phyloP scores from a whole-genome alignment of 768 basidiomycete genomes.

The Lenzites betulinus region DNA sequence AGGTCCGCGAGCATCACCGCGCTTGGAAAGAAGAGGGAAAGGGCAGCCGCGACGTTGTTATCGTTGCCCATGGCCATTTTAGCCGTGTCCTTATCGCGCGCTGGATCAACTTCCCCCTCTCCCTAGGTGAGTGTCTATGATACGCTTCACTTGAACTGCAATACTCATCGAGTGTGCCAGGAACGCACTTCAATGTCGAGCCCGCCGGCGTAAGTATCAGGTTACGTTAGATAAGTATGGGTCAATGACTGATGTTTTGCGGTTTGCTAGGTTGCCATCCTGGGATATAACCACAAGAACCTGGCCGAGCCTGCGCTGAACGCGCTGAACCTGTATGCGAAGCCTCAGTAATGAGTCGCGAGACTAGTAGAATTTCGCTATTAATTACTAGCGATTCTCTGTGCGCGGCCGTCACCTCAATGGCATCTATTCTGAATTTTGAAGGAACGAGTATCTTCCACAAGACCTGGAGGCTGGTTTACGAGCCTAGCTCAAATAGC shows the following conservation, averaged over 20 bases:
- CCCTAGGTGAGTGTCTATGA: slow-evolving; percentile 46
- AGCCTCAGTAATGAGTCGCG: slow-evolving; percentile 1
- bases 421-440: too few species aligned
- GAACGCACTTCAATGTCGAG: slow-evolving; percentile 82
- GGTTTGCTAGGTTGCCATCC: slow-evolving; percentile 66
- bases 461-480: too few species aligned
- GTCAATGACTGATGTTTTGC: background rate
- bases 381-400: too few species aligned
- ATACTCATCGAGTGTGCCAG: slow-evolving; percentile 34
- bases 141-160: slow-evolving; percentile 1
- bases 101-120: slow-evolving; percentile 74
- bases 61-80: slow-evolving; percentile 90
- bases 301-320: slow-evolving; percentile 78
- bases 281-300: slow-evolving; percentile 83
- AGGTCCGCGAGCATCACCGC: slow-evolving; percentile 76
- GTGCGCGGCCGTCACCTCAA: too few species aligned
- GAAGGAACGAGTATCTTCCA: too few species aligned
- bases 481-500: too few species aligned
- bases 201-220: slow-evolving; percentile 62
- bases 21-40: slow-evolving; percentile 67
- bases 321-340: slow-evolving; percentile 68
- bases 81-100: slow-evolving; percentile 77
- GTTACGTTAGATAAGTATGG: slow-evolving; percentile 6
- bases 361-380: too few species aligned
- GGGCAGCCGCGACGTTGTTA: slow-evolving; percentile 76